Percentiles rank a stretch among this genome's conserved stretches.
Conservation (phyloP, 306 rosid genomes). For the Casuarina equisetifolia region DNA sequence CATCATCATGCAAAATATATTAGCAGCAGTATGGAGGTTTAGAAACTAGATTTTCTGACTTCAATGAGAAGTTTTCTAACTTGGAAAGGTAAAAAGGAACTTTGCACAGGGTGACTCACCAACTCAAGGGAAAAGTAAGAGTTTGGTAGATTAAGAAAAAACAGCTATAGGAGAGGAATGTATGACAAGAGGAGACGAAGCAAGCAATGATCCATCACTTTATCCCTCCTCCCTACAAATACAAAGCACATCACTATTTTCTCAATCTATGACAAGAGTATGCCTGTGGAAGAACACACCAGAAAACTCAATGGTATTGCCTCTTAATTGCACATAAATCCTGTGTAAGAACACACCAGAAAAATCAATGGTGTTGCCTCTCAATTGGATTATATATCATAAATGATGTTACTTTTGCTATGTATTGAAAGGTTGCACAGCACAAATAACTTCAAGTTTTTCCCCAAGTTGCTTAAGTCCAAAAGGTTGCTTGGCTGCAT, state of each 20-base stretch:
- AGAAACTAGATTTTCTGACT: no score
- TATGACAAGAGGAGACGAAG: not conserved
- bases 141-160: not conserved
- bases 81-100: not conserved
- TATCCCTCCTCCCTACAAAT: not conserved
- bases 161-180: not conserved
- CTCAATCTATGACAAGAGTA: not conserved
- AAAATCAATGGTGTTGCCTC: not conserved
- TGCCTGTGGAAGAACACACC: not conserved
- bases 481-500: not conserved
- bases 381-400: not conserved
- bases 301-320: not conserved
- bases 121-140: not conserved
- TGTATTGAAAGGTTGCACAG: not conserved
- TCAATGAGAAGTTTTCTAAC: not conserved
- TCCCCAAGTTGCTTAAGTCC: not conserved
- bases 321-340: no score
- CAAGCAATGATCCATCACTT: not conserved
- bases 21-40: no score
- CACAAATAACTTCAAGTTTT: not conserved
- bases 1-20: no score
- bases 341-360: not conserved
- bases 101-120: not conserved
- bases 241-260: not conserved
- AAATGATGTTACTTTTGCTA: not conserved